Evolutionary conservation across 2,329 filamentous ascomycete species (phyloP), one percentile per base, ranked within the genome.

Genomic region (Colletotrichum plurivorum): DNA sequence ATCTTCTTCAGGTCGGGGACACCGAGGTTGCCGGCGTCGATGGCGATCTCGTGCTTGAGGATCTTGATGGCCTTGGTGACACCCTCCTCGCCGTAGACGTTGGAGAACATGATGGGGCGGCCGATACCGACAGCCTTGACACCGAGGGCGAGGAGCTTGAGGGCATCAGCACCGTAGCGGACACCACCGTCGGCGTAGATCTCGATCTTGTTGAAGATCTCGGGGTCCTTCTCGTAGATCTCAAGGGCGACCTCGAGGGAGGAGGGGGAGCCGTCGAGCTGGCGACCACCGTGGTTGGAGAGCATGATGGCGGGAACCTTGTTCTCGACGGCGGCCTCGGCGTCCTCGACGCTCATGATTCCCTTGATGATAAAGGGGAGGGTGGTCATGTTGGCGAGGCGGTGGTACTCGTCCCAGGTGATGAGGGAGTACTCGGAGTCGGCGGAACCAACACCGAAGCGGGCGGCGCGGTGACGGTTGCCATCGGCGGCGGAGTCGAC

Each of bases 101-200:
- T 88, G 70, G 84, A 78, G 73, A 81, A 88, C 85, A 88, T 87
- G 70, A 85, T 83, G 10, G 84, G 82, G 0, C 87, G 76, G 16
- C 85, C 86, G 0, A 89, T 70, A 15, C 86, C 79, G 6, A 84
- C 82, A 13, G 80, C 81, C 71, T 78, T 79, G 62, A 83, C 83
- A 10, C 83, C 82, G 15, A 84, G 79, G 2, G 81, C 77, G n/a
- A 84, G 76, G 10, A 83, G 78, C 71, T 82, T 81, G n/a, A 84
- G 74, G 13, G 77, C 79, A 54, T 84, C 83, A 10, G 77, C 77
- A 12, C 82, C 83, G 63, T 82, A 82, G 53, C 83, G 79, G 20
- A 84, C 73, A 58, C 83, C 83, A 5, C 83, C 82, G 67, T 84
- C 82, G 18, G 80, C 80, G 46, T 76, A 78, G 49, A 82, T 74